These are phyloP conservation scores for Endoconidiophora polonica DNA, from an alignment of 2,329 filamentous ascomycete species.

Conservation along the genomic window DNA sequence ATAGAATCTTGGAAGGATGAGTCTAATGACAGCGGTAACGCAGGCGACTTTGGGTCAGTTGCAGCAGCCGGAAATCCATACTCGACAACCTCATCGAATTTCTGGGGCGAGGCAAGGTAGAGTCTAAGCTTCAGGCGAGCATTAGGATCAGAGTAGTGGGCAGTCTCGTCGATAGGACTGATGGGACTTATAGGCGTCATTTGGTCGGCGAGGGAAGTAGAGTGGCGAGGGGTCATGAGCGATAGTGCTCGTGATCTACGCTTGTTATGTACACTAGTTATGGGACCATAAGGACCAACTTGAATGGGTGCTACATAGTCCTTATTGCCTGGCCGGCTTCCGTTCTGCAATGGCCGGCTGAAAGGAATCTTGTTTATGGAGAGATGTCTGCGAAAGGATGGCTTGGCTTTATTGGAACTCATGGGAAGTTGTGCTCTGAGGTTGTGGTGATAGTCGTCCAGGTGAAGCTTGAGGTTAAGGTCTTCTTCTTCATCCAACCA, in stretches of 20 bases:
- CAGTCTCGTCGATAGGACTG: conserved; percentile 48
- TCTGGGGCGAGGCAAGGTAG: conserved; percentile 76
- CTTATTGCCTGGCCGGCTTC: conserved; percentile 24
- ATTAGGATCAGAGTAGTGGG: conserved; percentile 82
- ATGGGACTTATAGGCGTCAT: conserved; percentile 13
- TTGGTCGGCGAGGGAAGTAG: conserved; percentile 1
- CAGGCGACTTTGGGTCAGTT: conserved; percentile 14
- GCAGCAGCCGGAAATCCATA: conserved; percentile 66
- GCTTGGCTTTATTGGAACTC: conserved; percentile 30
- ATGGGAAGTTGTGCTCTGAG: conserved; percentile 33
- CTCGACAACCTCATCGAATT: conserved; percentile 88
- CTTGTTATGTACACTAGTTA: conserved; percentile 22
- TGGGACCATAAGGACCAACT: conserved; percentile 17
- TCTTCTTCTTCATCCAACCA: conserved; percentile 61
- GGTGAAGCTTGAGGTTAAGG: conserved; percentile 46
- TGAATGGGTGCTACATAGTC: conserved; percentile 21
- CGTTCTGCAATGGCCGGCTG: conserved; percentile 34
- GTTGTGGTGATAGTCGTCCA: conserved; percentile 56
- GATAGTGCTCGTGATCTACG: conserved; percentile 39
- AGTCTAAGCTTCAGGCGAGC: conserved; percentile 71
- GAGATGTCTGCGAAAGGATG: conserved; percentile 52
- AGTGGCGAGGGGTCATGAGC: conserved; percentile 30
- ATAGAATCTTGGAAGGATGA: conserved; percentile 4
- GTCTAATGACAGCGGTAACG: conserved; percentile 7
- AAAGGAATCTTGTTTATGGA: conserved; percentile 54